Conservation (phyloP, 176 grass and related monocot genomes). For the Rhynchospora tenuis region DNA sequence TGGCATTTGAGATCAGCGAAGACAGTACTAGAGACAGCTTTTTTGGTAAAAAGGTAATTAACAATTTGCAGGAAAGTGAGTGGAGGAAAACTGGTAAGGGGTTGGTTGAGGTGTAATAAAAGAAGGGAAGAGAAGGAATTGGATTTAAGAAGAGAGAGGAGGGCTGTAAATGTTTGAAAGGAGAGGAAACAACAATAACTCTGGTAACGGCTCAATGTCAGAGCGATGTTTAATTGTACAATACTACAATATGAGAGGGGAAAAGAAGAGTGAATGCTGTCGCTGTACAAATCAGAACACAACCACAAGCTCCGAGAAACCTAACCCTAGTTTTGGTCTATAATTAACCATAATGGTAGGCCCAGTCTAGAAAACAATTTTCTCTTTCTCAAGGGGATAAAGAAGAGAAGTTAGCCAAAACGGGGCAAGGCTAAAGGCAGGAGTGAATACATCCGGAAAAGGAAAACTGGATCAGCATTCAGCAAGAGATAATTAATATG, state of each 20-base stretch:
- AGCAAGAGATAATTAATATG: not conserved
- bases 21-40: too few species aligned
- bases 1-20: too few species aligned
- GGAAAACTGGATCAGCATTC: not conserved
- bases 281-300: not conserved
- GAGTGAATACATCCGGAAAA: constrained; percentile 20
- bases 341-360: not conserved
- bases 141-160: too few species aligned
- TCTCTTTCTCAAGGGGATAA: not conserved
- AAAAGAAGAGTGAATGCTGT: not conserved
- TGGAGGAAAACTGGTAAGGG: too few species aligned
- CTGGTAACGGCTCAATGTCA: too few species aligned
- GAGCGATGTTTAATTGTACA: not conserved
- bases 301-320: not conserved
- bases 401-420: not conserved
- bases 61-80: too few species aligned
- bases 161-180: too few species aligned
- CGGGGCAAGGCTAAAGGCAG: constrained; percentile 16
- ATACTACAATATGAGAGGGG: not conserved
- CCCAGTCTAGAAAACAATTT: not conserved
- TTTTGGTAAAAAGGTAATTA: too few species aligned
- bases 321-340: not conserved
- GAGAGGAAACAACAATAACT: too few species aligned
- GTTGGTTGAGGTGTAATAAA: too few species aligned
- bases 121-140: too few species aligned